Percentiles rank a stretch among this genome's conserved stretches.
Evolutionary conservation across 148 eudicot species (phyloP).

Genomic region (Cornus suecica): DNA sequence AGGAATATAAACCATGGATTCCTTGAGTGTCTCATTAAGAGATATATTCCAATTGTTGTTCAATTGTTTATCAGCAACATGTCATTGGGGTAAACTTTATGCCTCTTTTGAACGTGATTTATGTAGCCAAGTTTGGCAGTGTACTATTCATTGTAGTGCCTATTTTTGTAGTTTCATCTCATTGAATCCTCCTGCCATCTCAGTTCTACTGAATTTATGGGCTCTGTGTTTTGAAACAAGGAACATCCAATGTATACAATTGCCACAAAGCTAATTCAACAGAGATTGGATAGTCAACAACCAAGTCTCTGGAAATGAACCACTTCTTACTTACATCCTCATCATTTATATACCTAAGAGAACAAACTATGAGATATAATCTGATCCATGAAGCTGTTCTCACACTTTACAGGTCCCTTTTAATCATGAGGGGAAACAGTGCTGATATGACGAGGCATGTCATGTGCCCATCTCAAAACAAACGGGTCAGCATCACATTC

Average conservation of each 20-base stretch:
- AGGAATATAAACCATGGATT: neutral
- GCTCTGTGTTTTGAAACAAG: neutral
- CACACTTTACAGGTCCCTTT: constrained; percentile 56
- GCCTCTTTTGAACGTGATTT: neutral
- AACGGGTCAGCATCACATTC: constrained; percentile 74
- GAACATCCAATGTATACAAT: neutral
- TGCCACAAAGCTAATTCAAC: neutral
- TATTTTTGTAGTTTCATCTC: neutral
- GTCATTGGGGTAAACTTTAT: neutral
- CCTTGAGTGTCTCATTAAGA: neutral
- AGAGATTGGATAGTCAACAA: neutral
- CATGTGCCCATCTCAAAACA: constrained; percentile 78
- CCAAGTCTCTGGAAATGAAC: neutral
- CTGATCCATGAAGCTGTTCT: neutral
- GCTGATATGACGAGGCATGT: constrained; percentile 83
- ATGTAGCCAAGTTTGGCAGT: neutral
- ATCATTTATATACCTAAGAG: neutral
- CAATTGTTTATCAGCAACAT: neutral
- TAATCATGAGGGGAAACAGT: constrained; percentile 94
- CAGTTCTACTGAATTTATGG: neutral
- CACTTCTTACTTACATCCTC: neutral
- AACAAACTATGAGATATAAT: neutral
- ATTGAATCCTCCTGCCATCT: neutral
- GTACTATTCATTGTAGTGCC: neutral
- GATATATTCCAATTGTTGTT: neutral